Evolutionary conservation across 1,139 yeast species (phyloP).

Genomic region (Saccharomyces hybrid): DNA sequence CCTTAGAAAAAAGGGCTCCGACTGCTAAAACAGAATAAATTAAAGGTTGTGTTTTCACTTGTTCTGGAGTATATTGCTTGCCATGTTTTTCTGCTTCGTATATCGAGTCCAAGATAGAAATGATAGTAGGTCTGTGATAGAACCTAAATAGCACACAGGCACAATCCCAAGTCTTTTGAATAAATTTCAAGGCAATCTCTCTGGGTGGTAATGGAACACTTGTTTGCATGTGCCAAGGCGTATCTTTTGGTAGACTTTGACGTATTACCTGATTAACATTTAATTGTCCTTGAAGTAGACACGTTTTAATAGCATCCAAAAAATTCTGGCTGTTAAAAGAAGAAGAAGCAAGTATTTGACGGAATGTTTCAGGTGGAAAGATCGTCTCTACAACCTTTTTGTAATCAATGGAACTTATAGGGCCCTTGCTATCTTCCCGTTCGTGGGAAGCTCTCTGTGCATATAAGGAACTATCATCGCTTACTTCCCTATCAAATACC

Average conservation of each 20-base stretch:
- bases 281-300: constrained; percentile 4
- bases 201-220: constrained; percentile 51
- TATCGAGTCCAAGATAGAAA: constrained; percentile 48
- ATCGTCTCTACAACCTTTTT: constrained; percentile 8
- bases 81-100: constrained; percentile 55
- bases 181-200: constrained; percentile 60
- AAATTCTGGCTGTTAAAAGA: constrained; percentile 5
- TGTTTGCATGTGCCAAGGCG: background rate
- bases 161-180: constrained; percentile 74
- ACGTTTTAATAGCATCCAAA: constrained; percentile 8
- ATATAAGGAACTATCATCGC: background rate
- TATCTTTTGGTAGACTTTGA: background rate
- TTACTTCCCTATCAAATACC: background rate
- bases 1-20: constrained; percentile 60
- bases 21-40: constrained; percentile 66
- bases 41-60: constrained; percentile 69
- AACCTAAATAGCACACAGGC: constrained; percentile 81
- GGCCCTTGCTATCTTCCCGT: background rate
- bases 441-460: background rate
- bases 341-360: background rate
- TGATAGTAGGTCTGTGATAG: constrained; percentile 75
- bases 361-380: constrained; percentile 3
- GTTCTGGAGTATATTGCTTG: constrained; percentile 59
- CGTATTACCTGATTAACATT: constrained; percentile 3
- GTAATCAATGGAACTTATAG: constrained; percentile 5